Evolutionary conservation across 2,329 filamentous ascomycete genomes (phyloP).

Genomic region (Cladophialophora chaetospira): DNA sequence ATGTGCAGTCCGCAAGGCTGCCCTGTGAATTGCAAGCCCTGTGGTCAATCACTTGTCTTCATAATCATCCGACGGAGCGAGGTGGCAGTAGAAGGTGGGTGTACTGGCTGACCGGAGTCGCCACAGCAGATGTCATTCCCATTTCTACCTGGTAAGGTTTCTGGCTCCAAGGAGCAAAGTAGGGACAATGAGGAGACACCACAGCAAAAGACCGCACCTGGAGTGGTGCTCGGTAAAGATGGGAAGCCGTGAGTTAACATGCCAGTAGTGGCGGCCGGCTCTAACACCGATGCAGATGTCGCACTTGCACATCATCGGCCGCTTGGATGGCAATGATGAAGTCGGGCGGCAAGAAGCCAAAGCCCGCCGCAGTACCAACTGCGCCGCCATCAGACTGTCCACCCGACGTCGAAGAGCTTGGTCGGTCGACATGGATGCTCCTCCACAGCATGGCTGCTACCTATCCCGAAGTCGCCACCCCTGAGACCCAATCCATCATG

Average conservation of each 20-base stretch:
- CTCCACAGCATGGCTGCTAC: constrained; percentile 87
- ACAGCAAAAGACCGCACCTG: constrained; percentile 42
- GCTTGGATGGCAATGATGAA: constrained; percentile 51
- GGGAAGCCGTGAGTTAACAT: constrained; percentile 50
- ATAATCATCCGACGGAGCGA: background rate
- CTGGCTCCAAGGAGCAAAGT: constrained; percentile 17
- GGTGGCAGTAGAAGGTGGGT: constrained; percentile 1
- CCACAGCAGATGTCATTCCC: constrained; percentile 25
- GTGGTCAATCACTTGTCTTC: too few relatives aligned
- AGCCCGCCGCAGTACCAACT: constrained; percentile 29
- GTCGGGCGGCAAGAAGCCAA: constrained; percentile 34
- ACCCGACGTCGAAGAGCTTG: constrained; percentile 83
- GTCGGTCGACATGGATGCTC: constrained; percentile 88
- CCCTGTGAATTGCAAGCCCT: background rate
- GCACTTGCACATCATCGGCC: constrained; percentile 51
- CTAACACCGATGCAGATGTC: constrained; percentile 43
- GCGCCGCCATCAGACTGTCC: constrained; percentile 67
- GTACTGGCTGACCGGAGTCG: background rate
- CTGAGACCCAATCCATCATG: constrained; percentile 73
- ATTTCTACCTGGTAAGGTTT: constrained; percentile 4
- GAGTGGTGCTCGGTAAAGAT: constrained; percentile 53
- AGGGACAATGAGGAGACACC: constrained; percentile 18
- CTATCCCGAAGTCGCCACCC: constrained; percentile 73
- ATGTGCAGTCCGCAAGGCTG: background rate
- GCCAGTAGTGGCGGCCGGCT: background rate